Percentiles rank a stretch among this genome's conserved stretches.
phyloP scores from a whole-genome alignment of 169 alveolate genomes.

The Cystoisospora suis region DNA sequence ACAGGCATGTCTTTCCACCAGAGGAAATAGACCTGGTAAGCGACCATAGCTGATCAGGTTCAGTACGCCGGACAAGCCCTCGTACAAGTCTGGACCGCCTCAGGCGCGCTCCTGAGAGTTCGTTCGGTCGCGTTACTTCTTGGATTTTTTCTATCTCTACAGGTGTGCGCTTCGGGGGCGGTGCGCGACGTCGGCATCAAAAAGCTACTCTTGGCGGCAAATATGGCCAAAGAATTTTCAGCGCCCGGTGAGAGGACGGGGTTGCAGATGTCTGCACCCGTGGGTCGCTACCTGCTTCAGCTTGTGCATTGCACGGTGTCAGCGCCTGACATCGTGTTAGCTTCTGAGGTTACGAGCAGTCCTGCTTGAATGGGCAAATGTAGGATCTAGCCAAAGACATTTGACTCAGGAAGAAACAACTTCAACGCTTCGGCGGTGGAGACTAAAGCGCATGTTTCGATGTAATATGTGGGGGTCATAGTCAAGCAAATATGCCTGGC shows the following conservation, averaged over 20 bases:
- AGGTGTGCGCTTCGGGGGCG: conserved; percentile 61
- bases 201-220: conserved; percentile 61
- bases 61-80: no score
- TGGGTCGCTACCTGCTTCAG: neutral
- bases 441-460: no score
- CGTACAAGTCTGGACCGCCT: neutral
- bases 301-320: neutral
- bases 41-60: no score
- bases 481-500: no score
- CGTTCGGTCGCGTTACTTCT: neutral
- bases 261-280: neutral
- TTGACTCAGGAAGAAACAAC: neutral
- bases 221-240: conserved; percentile 65
- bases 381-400: neutral
- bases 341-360: neutral
- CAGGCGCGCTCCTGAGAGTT: neutral
- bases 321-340: neutral
- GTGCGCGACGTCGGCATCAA: conserved; percentile 48
- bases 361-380: neutral
- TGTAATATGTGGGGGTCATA: no score
- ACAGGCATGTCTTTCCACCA: conserved; percentile 45
- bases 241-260: conserved; percentile 54
- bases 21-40: conserved; percentile 50
- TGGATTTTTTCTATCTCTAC: neutral
- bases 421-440: neutral